Evolutionary conservation across 352 stramenopile genomes (phyloP), one percentile per base, ranked within the genome.

Genomic region (Peronosclerospora sorghi): DNA sequence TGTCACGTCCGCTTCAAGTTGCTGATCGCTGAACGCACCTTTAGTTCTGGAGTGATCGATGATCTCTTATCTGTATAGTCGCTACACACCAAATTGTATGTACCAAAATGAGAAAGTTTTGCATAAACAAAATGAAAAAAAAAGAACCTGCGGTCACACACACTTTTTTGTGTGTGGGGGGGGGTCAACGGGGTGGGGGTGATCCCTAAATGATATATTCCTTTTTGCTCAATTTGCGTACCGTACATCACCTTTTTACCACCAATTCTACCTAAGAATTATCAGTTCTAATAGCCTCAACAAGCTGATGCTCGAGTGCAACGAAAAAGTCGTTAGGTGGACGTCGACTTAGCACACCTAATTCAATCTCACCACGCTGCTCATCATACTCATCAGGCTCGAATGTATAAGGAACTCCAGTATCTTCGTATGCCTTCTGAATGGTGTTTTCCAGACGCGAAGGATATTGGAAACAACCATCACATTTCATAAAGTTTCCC

Each of bases 21-120:
- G n/a, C n/a, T n/a, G n/a, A n/a, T n/a, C n/a, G n/a, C n/a, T n/a
- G n/a, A 19, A n/a, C 50, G 21, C 40, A 86, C 77, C 77, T 81
- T 89, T 89, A 89, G 68, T 57, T 86, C 77, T 21, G 73, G 71
- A n/a, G 37, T 86, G 69, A 58, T 86, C 68, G 73, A 88, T 86
- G 3, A 26, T 26, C 4, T 26, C n/a, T n/a, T n/a, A n/a, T n/a
- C 21, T 26, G 21, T 26, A 6, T 26, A 26, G 3, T 26, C 21
- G 21, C 4, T 26, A 26, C 21, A 26, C 21, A 26, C 21, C 21
- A 26, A 26, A 26, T n/a, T n/a, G n/a, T n/a, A n/a, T n/a, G n/a
- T n/a, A n/a, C n/a, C 21, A 37, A 26, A 26, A 26, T 26, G 21
- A 26, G 21, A 83, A 7, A 80, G 47, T 20, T n/a, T n/a, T n/a